Percentiles rank a stretch among this genome's conserved stretches.
Evolutionary conservation across 371 early-diverging fungal species (phyloP).

Genomic region (Chytridiales sp.): DNA sequence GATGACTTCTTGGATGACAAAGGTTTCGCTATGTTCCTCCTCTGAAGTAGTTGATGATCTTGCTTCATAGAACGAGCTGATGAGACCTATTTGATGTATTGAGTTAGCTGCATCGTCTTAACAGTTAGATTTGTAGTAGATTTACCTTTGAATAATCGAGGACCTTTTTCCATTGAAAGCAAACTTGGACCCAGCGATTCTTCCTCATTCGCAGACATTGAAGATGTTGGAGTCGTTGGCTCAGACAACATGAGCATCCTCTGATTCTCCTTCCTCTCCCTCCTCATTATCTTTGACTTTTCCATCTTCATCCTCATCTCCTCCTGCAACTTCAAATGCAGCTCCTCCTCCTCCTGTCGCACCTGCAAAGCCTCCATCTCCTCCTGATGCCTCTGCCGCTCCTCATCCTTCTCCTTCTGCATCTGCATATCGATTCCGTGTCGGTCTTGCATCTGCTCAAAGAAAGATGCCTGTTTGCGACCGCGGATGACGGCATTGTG

Average conservation of each 20-base stretch:
- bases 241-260: background rate
- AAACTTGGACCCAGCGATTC: no score
- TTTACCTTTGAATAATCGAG: no score
- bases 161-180: no score
- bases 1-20: constrained; percentile 19
- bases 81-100: constrained; percentile 10
- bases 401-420: constrained; percentile 16
- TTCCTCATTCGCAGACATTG: no score
- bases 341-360: constrained; percentile 15
- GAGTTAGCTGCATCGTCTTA: no score
- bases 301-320: constrained; percentile 26
- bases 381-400: constrained; percentile 10
- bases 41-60: no score
- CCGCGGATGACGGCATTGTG: constrained; percentile 30
- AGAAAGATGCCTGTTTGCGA: constrained; percentile 29
- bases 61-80: constrained; percentile 18
- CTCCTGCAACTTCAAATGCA: constrained; percentile 22
- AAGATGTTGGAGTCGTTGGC: background rate
- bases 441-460: constrained; percentile 33
- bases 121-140: no score
- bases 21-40: constrained; percentile 2
- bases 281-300: constrained; percentile 5
- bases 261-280: background rate
- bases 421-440: constrained; percentile 10
- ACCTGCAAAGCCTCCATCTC: background rate